Evolutionary conservation across 768 basidiomycete genomes (phyloP).

Genomic region (Kwoniella sp.): DNA sequence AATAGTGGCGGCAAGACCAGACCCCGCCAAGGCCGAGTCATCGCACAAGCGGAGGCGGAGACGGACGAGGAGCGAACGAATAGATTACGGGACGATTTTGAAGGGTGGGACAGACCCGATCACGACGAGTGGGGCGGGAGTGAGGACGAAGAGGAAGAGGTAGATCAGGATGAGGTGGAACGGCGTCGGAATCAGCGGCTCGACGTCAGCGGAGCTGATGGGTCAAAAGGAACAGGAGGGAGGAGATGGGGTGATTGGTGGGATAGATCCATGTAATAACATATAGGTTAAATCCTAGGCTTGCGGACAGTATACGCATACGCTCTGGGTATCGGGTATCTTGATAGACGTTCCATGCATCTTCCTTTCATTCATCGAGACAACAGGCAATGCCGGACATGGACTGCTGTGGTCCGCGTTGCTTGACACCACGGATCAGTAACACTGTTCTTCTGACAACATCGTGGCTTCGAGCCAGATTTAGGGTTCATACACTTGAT

Average conservation of each 20-base stretch:
- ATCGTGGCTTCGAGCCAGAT: no score
- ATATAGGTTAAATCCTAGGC: not conserved
- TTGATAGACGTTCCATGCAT: no score
- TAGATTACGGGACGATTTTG: conserved; percentile 43
- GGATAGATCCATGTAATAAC: conserved; percentile 31
- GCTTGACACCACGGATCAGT: no score
- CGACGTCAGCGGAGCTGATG: not conserved
- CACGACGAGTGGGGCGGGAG: conserved; percentile 29
- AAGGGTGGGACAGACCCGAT: conserved; percentile 34
- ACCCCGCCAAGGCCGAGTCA: not conserved
- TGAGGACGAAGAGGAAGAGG: conserved; percentile 60
- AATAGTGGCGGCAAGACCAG: not conserved
- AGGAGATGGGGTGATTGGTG: conserved; percentile 43
- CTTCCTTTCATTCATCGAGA: no score
- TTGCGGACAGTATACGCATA: not conserved
- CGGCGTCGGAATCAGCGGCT: conserved; percentile 23
- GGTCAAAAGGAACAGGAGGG: conserved; percentile 2
- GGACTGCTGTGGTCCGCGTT: no score
- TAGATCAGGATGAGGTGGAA: conserved; percentile 27
- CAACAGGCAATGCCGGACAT: no score
- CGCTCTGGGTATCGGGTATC: no score
- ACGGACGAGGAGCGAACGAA: conserved; percentile 28
- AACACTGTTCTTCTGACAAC: no score
- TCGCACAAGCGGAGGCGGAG: conserved; percentile 7
- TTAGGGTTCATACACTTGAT: no score